Conservation (phyloP, 164 flowering plant genomes). For the Chloranthus sessilifolius region DNA sequence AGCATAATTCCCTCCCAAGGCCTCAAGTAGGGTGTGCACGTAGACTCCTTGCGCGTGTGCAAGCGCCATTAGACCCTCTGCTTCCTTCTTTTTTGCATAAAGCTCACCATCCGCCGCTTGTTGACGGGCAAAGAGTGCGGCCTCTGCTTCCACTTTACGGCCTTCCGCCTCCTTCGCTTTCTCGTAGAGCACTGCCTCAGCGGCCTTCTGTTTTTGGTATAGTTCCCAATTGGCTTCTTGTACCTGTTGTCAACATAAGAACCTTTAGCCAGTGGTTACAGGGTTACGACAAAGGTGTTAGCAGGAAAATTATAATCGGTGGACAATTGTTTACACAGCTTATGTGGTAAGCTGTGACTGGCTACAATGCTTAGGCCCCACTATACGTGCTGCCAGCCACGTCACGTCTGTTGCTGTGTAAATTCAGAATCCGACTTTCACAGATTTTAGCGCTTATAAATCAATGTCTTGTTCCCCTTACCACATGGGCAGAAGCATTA, state of each 20-base stretch:
- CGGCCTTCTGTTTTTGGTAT: slow-evolving; percentile 29
- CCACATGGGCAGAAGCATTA: too few relatives aligned
- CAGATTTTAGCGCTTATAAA: too few relatives aligned
- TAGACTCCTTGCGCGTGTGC: slow-evolving; percentile 28
- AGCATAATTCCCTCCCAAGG: slow-evolving; percentile 25
- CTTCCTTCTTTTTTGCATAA: slow-evolving; percentile 30
- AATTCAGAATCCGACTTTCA: too few relatives aligned
- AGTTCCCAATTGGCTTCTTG: slow-evolving; percentile 34
- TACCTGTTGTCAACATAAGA: slow-evolving; percentile 14
- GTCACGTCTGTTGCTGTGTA: too few relatives aligned
- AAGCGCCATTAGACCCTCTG: slow-evolving; percentile 23
- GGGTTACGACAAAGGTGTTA: too few relatives aligned
- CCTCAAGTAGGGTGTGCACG: slow-evolving; percentile 15
- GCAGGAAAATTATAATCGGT: too few relatives aligned
- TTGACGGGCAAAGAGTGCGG: slow-evolving; percentile 20
- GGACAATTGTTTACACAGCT: too few relatives aligned
- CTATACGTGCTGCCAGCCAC: too few relatives aligned
- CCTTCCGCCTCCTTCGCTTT: slow-evolving; percentile 26
- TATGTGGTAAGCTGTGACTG: too few relatives aligned
- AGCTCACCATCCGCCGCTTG: slow-evolving; percentile 28
- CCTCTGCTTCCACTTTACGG: slow-evolving; percentile 20
- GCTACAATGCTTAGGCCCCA: too few relatives aligned
- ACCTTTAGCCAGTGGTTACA: too few relatives aligned
- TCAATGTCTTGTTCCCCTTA: too few relatives aligned
- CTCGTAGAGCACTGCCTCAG: slow-evolving; percentile 32